These are phyloP conservation scores for Nakazawaea ernobii DNA, from an alignment of 805 yeast genomes.

Conservation along the genomic window DNA sequence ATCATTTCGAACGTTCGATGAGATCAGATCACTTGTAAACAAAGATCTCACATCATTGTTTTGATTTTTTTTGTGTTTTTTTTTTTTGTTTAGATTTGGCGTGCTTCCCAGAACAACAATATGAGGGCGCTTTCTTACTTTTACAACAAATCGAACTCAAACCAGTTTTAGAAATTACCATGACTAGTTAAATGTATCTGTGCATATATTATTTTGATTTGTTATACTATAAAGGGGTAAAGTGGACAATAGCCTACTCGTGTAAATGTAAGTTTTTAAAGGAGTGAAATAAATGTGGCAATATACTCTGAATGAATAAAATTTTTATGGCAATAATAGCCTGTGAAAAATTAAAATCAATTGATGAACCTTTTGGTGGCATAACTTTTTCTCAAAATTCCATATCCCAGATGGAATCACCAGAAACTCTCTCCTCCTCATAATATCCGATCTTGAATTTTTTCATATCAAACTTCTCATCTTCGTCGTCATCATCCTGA, in stretches of 20 bases:
- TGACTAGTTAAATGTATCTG: neutral
- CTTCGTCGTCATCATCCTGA: conserved; percentile 11
- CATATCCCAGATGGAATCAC: conserved; percentile 21
- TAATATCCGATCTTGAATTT: conserved; percentile 9
- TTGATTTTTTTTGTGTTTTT: neutral
- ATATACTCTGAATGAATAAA: neutral
- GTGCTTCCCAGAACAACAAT: neutral
- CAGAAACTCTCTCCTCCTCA: conserved; percentile 9
- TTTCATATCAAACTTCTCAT: conserved; percentile 5
- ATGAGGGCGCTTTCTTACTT: neutral
- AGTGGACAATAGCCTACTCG: too few relatives aligned
- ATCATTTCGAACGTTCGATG: neutral
- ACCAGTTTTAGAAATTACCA: too few relatives aligned
- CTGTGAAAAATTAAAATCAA: too few relatives aligned
- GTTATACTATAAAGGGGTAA: neutral
- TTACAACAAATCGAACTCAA: too few relatives aligned
- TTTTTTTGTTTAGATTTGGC: neutral
- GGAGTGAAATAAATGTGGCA: too few relatives aligned
- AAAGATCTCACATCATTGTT: neutral
- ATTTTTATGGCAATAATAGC: neutral
- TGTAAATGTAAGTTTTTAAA: too few relatives aligned
- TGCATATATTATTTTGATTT: neutral
- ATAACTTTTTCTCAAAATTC: conserved; percentile 1
- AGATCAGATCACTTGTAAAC: neutral
- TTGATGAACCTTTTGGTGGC: neutral